Percentiles rank a stretch among this genome's conserved stretches.
These are phyloP conservation scores for Clohesyomyces aquaticus DNA, from an alignment of 495 filamentous ascomycete species.

Conservation along the genomic window DNA sequence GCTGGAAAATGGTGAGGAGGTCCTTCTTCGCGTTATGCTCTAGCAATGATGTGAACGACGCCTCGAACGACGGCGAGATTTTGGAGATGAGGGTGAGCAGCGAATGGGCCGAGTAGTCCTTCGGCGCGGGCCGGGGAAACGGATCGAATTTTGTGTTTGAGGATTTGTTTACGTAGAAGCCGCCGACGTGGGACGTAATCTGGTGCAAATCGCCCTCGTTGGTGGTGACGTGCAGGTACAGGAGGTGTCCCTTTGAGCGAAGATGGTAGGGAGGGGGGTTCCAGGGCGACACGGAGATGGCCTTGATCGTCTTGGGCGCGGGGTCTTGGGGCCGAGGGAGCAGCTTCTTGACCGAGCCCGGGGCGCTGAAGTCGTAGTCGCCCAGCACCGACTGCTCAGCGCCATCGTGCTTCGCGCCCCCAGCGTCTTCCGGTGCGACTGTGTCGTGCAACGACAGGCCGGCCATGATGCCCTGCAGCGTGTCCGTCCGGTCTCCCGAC, in stretches of 20 bases:
- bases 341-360: slow-evolving; percentile 68
- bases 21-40: slow-evolving; percentile 82
- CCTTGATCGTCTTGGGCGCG: slow-evolving; percentile 85
- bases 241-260: slow-evolving; percentile 86
- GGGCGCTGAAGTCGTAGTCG: slow-evolving; percentile 74
- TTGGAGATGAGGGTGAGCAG: slow-evolving; percentile 76
- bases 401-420: neutral
- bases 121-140: slow-evolving; percentile 69
- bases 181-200: slow-evolving; percentile 88
- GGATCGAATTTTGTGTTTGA: slow-evolving; percentile 93
- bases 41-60: slow-evolving; percentile 73
- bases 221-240: slow-evolving; percentile 86
- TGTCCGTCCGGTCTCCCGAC: slow-evolving; percentile 83
- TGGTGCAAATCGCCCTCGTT: slow-evolving; percentile 92
- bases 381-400: slow-evolving; percentile 20
- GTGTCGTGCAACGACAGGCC: slow-evolving; percentile 85
- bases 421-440: slow-evolving; percentile 55
- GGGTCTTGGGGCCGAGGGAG: slow-evolving; percentile 66
- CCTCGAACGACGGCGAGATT: slow-evolving; percentile 80
- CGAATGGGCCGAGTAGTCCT: slow-evolving; percentile 76
- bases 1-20: slow-evolving; percentile 87
- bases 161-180: slow-evolving; percentile 95
- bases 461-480: slow-evolving; percentile 83
- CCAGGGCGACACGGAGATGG: slow-evolving; percentile 87
- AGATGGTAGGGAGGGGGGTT: slow-evolving; percentile 93